Evolutionary conservation across 2,329 filamentous ascomycete species (phyloP).

Genomic region (Epichloe sibirici): DNA sequence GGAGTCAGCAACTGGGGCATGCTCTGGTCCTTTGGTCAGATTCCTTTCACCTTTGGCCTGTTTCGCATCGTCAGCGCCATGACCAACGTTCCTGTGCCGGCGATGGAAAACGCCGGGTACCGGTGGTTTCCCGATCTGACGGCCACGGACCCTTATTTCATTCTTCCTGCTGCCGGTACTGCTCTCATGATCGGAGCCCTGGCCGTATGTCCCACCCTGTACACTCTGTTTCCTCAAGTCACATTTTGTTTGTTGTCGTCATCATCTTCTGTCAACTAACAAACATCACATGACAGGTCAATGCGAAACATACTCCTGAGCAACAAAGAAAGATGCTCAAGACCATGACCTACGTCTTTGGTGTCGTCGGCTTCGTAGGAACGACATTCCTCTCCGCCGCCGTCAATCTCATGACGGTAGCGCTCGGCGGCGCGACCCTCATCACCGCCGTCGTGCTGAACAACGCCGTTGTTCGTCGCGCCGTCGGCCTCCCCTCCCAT

Average conservation of each 20-base stretch:
- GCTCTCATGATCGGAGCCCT: conserved; percentile 44
- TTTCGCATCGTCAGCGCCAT: conserved; percentile 70
- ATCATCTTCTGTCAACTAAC: background rate
- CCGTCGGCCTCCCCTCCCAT: conserved; percentile 25
- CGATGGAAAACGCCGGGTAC: conserved; percentile 55
- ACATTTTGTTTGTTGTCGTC: background rate
- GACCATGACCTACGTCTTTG: conserved; percentile 30
- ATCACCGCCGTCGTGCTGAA: conserved; percentile 27
- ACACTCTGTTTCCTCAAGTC: no score
- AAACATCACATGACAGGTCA: conserved; percentile 17
- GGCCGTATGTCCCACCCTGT: conserved; percentile 24
- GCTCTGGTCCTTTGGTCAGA: conserved; percentile 28
- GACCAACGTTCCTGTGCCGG: conserved; percentile 67
- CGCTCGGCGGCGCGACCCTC: conserved; percentile 25
- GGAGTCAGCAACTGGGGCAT: conserved; percentile 21
- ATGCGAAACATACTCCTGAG: conserved; percentile 20
- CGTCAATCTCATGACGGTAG: conserved; percentile 35
- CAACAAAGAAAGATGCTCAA: conserved; percentile 25
- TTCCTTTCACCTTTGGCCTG: conserved; percentile 66
- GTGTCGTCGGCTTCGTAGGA: conserved; percentile 29
- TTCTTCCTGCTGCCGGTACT: conserved; percentile 55
- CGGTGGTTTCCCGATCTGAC: conserved; percentile 75
- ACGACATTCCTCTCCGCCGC: conserved; percentile 36
- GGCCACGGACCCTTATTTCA: conserved; percentile 60
- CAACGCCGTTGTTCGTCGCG: conserved; percentile 25